phyloP scores from a whole-genome alignment of 2,329 filamentous ascomycete genomes.

The Xylariaceae sp. region DNA sequence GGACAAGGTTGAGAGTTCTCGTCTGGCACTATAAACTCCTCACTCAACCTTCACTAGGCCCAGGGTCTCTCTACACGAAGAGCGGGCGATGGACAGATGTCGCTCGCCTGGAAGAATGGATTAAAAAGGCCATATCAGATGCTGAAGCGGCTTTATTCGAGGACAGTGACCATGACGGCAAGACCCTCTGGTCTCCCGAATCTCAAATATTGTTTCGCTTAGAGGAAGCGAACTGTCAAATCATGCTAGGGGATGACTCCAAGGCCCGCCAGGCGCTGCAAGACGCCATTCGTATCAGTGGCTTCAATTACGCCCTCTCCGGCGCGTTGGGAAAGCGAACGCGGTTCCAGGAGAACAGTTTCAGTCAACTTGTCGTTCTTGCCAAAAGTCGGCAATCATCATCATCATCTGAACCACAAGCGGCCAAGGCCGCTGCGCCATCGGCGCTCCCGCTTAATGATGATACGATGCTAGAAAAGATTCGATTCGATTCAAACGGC shows the following conservation, averaged over 20 bases:
- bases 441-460: conserved; percentile 77
- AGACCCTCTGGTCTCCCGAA: conserved; percentile 37
- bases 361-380: conserved; percentile 85
- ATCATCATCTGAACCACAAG: conserved; percentile 21
- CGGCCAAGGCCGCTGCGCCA: conserved; percentile 39
- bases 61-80: conserved; percentile 50
- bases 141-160: conserved; percentile 33
- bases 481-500: conserved; percentile 63
- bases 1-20: conserved; percentile 65
- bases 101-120: conserved; percentile 47
- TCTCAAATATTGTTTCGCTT: conserved; percentile 67
- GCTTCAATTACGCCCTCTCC: conserved; percentile 75
- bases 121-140: conserved; percentile 39
- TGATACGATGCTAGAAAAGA: conserved; percentile 84
- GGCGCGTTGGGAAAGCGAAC: conserved; percentile 83
- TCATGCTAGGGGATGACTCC: conserved; percentile 74
- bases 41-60: conserved; percentile 50
- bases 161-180: conserved; percentile 24
- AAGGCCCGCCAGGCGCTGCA: conserved; percentile 68
- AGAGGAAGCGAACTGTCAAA: conserved; percentile 77
- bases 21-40: conserved; percentile 62
- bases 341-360: conserved; percentile 70
- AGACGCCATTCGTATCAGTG: conserved; percentile 59
- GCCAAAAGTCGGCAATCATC: conserved; percentile 60
- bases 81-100: conserved; percentile 55